Conservation (phyloP, 352 stramenopile species). For the Phytophthora citricola region DNA sequence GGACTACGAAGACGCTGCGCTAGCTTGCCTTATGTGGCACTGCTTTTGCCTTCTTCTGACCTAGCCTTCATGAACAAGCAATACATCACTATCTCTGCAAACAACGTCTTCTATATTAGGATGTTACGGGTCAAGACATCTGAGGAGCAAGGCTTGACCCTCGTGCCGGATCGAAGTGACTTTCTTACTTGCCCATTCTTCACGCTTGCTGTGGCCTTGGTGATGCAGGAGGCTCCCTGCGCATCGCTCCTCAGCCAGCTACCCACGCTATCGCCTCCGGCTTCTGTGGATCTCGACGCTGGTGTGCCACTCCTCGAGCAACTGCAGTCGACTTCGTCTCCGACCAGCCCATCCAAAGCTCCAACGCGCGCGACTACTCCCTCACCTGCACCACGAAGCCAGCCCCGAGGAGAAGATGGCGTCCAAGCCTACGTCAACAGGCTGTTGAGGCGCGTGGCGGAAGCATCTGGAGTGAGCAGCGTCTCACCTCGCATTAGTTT, state of each 20-base stretch:
- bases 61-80: background rate
- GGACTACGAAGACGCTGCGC: background rate
- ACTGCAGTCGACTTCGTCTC: background rate
- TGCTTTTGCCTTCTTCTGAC: background rate
- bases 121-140: background rate
- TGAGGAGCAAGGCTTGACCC: background rate
- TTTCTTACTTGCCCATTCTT: background rate
- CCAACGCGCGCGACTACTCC: too few relatives aligned
- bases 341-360: too few relatives aligned
- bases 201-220: background rate
- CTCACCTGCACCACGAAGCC: too few relatives aligned
- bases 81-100: background rate
- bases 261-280: background rate
- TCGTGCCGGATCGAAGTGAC: background rate
- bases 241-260: background rate
- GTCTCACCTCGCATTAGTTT: slow-evolving; percentile 39
- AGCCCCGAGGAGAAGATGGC: too few relatives aligned
- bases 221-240: background rate
- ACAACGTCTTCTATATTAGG: background rate
- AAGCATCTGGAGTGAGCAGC: slow-evolving; percentile 6
- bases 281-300: background rate
- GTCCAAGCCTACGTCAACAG: too few relatives aligned
- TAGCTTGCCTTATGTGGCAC: background rate
- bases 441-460: slow-evolving; percentile 18
- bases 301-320: background rate